Evolutionary conservation across 306 rosid species (phyloP), one percentile per base, ranked within the genome.

Genomic region (Abrus precatorius): DNA sequence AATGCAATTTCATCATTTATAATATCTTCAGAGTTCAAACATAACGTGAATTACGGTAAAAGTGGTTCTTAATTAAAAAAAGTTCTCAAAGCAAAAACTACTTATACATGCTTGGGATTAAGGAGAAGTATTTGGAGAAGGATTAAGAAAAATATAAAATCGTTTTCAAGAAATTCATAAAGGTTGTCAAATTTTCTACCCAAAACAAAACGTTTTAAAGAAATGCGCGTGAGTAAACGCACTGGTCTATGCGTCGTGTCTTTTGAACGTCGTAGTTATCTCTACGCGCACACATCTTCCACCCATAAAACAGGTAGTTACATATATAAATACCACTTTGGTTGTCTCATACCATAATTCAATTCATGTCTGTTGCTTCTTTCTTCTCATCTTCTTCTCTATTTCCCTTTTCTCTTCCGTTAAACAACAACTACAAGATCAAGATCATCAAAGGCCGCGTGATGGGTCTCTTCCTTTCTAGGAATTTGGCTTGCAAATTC

Each of bases 391-490:
- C 44, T 62, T 44, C 63, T 54, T 32, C 38, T 33, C 2, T 14
- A 9, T 13, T 13, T 57, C 45, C 29, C 27, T 8, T 10, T 48
- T 20, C 5, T 30, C 27, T 67, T 32, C 7, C 30, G 3, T 65
- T 20, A 38, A 45, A 66, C 14, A 71, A 64, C 1, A 43, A 5
- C 41, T 45, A 10, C 13, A 59, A 28, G 6, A 54, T 45, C 7
- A 20, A 27, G 10, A 20, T 9, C 0, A 52, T 5, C 9, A 52
- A 20, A 1, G 7, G 5, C 1, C 0, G 40, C 7, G 2, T 28
- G 0, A 94, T 92, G 98, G 97, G 97, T 83, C 77, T 95, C 68
- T 76, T 81, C 36, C 77, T 90, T 38, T 95, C 98, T 3, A 86
- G 83, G 72, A 78, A 54, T 43, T 34, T 82, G 69, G 91, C 83